These are phyloP conservation scores for Termitomyces sp. DNA, from an alignment of 768 basidiomycete genomes.

Conservation along the genomic window DNA sequence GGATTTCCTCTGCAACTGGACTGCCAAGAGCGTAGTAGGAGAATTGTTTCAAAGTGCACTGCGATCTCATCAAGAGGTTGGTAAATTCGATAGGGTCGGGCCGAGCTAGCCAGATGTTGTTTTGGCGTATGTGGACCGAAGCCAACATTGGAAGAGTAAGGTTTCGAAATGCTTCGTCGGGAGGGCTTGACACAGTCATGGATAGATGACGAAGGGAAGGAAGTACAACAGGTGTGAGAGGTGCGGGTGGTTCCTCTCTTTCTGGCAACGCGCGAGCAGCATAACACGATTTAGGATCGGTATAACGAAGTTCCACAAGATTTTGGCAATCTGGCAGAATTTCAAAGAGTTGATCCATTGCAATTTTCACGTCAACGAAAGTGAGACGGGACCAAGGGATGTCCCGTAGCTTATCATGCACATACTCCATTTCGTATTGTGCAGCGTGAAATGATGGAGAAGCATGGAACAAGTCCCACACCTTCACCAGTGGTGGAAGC, in stretches of 20 bases:
- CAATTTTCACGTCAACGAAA: neutral
- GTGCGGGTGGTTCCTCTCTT: neutral
- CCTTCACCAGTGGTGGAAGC: neutral
- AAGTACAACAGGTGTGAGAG: neutral
- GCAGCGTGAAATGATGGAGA: neutral
- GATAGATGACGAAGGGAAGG: constrained; percentile 7
- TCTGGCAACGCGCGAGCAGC: neutral
- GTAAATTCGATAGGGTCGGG: neutral
- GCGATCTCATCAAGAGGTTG: constrained; percentile 7
- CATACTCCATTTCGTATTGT: constrained; percentile 6
- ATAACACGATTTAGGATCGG: neutral
- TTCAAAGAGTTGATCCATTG: neutral
- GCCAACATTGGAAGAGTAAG: constrained; percentile 3
- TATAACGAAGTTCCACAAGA: constrained; percentile 9
- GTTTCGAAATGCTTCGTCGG: constrained; percentile 1
- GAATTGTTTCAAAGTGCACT: constrained; percentile 7
- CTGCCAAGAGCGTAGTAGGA: neutral
- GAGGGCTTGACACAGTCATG: neutral
- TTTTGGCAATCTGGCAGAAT: neutral
- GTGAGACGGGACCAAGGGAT: constrained; percentile 11
- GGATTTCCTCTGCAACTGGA: neutral
- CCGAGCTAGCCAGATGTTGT: neutral
- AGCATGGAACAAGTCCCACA: constrained; percentile 7
- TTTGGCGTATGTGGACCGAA: neutral
- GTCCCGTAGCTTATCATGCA: neutral